Evolutionary conservation across 805 yeast genomes (phyloP).

Genomic region (Metschnikowia koreensis): DNA sequence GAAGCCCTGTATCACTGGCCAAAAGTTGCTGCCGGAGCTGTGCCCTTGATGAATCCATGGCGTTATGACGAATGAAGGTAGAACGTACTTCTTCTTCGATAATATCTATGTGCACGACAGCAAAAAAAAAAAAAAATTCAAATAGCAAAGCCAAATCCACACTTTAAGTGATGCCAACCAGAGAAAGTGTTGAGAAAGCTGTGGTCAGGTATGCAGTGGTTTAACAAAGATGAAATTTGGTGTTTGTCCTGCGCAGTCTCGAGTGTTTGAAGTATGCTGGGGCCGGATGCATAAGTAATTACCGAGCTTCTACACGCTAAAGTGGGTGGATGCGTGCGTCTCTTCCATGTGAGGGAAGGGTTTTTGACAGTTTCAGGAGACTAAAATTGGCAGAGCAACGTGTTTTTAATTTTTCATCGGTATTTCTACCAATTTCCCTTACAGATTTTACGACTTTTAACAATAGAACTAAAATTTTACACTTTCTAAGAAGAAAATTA

Average conservation of each 20-base stretch:
- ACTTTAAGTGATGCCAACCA: background rate
- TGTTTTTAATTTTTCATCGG: no score
- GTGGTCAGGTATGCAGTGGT: background rate
- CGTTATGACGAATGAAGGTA: background rate
- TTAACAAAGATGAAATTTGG: conserved; percentile 1
- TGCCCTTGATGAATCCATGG: conserved; percentile 19
- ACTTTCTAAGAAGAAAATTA: no score
- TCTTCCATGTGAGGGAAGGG: background rate
- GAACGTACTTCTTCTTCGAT: no score
- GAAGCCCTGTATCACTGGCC: conserved; percentile 25
- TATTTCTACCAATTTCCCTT: no score
- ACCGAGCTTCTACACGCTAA: background rate
- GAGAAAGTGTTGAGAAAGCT: background rate
- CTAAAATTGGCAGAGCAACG: no score
- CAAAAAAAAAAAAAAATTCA: background rate
- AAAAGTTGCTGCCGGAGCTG: conserved; percentile 34
- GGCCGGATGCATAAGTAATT: background rate
- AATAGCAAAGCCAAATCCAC: background rate
- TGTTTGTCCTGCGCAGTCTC: conserved; percentile 6
- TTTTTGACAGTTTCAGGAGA: no score
- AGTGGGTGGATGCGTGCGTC: background rate
- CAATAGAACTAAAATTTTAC: no score
- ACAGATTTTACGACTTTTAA: no score
- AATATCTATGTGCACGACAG: background rate
- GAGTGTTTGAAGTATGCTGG: conserved; percentile 1